phyloP scores from a whole-genome alignment of 2,329 filamentous ascomycete genomes.

The Colletotrichum destructivum region DNA sequence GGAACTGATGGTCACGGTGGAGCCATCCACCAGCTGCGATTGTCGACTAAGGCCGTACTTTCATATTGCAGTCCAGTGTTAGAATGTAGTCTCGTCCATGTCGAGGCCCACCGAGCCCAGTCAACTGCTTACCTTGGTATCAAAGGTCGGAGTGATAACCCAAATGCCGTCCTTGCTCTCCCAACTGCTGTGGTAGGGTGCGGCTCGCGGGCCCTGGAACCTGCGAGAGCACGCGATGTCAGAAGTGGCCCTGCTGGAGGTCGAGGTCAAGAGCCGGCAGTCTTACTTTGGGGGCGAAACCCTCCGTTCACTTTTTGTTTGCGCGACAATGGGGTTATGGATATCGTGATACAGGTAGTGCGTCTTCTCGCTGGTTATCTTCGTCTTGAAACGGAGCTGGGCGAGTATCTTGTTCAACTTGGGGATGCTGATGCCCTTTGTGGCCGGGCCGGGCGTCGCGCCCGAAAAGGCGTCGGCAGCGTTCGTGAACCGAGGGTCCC shows the following conservation, averaged over 20 bases:
- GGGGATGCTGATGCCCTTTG: constrained; percentile 19
- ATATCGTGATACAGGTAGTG: constrained; percentile 29
- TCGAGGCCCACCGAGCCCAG: too few species aligned
- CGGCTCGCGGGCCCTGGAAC: constrained; percentile 17
- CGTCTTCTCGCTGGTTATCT: background rate
- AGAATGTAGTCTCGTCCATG: background rate
- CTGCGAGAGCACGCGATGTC: background rate
- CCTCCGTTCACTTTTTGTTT: background rate
- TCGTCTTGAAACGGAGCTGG: constrained; percentile 17
- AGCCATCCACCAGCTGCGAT: constrained; percentile 16
- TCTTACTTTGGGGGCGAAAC: constrained; percentile 2
- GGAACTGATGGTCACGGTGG: constrained; percentile 7
- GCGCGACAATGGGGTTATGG: background rate
- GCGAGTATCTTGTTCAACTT: background rate
- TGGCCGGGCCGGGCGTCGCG: background rate
- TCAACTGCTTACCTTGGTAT: background rate
- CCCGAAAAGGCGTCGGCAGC: background rate
- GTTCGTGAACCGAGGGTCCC: background rate
- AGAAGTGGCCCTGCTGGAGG: background rate
- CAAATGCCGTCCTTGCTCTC: constrained; percentile 10
- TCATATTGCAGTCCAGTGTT: background rate
- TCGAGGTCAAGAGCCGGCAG: too few species aligned
- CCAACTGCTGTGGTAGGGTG: constrained; percentile 7
- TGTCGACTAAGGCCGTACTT: background rate
- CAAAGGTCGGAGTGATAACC: constrained; percentile 9